Conservation (phyloP, 192 early-diverging fungal genomes). For the Podila horticola region DNA sequence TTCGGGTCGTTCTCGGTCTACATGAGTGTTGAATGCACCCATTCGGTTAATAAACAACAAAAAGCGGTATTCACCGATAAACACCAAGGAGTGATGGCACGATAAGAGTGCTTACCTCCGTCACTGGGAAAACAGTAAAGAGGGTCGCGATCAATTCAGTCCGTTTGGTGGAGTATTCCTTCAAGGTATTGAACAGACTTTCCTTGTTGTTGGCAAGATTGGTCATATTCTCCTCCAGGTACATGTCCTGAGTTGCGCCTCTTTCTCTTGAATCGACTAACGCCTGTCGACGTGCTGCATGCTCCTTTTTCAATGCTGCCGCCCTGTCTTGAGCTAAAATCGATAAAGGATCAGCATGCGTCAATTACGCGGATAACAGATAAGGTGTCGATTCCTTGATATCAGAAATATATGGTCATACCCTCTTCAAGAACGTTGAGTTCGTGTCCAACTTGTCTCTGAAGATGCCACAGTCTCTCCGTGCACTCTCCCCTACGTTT, state of each 20-base stretch:
- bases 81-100: background rate
- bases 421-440: constrained; percentile 51
- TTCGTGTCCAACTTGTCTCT: constrained; percentile 54
- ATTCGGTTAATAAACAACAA: background rate
- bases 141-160: constrained; percentile 67
- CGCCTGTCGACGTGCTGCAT: constrained; percentile 41
- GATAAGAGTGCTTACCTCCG: constrained; percentile 47
- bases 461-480: constrained; percentile 45
- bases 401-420: background rate
- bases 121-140: constrained; percentile 69
- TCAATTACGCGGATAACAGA: background rate
- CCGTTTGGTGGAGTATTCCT: constrained; percentile 48
- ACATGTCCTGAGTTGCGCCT: constrained; percentile 54
- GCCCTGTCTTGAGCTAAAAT: constrained; percentile 43
- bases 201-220: constrained; percentile 54
- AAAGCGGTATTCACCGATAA: background rate
- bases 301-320: constrained; percentile 28
- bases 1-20: constrained; percentile 56
- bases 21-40: background rate
- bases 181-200: constrained; percentile 49
- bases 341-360: background rate
- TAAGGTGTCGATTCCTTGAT: background rate
- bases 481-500: constrained; percentile 44
- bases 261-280: constrained; percentile 50
- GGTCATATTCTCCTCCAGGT: constrained; percentile 57